These are phyloP conservation scores for Zizania palustris DNA, from an alignment of 202 grass and related monocot species.

Conservation along the genomic window DNA sequence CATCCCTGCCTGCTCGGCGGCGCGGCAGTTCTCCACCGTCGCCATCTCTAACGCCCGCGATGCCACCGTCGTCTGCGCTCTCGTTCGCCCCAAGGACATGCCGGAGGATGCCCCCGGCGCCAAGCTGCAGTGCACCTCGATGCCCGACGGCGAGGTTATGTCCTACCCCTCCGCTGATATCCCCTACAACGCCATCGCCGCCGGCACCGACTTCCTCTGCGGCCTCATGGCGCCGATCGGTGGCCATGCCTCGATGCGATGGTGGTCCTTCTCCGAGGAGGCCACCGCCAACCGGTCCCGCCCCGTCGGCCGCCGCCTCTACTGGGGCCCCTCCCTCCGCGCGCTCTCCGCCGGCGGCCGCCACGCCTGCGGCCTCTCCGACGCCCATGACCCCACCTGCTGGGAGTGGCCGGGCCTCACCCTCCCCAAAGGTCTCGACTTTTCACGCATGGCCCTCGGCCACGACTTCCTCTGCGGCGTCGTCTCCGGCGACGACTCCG, in stretches of 20 bases:
- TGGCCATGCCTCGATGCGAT: constrained; percentile 64
- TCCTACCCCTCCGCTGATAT: constrained; percentile 46
- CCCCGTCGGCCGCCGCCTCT: constrained; percentile 55
- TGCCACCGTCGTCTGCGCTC: constrained; percentile 54
- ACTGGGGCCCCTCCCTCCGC: constrained; percentile 59
- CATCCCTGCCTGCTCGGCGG: constrained; percentile 12
- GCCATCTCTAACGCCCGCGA: constrained; percentile 53
- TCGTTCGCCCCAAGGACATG: constrained; percentile 23
- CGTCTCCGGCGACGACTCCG: background rate
- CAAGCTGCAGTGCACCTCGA: constrained; percentile 54
- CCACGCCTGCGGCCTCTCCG: constrained; percentile 66
- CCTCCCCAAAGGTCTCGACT: constrained; percentile 44
- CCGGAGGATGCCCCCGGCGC: constrained; percentile 24
- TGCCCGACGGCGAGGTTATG: constrained; percentile 31
- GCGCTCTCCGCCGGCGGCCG: constrained; percentile 59
- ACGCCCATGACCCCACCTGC: constrained; percentile 49
- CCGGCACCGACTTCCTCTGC: constrained; percentile 60
- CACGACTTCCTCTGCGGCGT: no score
- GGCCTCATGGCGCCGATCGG: constrained; percentile 55
- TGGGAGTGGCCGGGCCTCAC: constrained; percentile 54
- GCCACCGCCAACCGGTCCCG: constrained; percentile 26
- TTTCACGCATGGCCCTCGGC: constrained; percentile 67
- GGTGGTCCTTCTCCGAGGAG: constrained; percentile 72
- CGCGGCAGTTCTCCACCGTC: constrained; percentile 54
- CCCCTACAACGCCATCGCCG: constrained; percentile 68